Evolutionary conservation across 441 rosid genomes (phyloP).

Genomic region (Macaranga tanarius): DNA sequence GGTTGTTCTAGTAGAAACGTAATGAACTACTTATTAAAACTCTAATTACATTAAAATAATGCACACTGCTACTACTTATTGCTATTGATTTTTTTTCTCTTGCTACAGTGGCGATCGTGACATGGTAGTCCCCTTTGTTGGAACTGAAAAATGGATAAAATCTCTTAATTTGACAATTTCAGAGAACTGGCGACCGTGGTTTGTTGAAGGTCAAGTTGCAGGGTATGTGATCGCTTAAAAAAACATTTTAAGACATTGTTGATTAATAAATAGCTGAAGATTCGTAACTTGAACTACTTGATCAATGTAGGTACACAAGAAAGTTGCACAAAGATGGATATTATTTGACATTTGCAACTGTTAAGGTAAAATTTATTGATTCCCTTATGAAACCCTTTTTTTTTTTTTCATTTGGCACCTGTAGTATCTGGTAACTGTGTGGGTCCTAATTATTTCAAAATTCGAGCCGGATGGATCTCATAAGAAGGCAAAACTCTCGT

Average conservation of each 20-base stretch:
- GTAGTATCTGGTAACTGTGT: too few relatives aligned
- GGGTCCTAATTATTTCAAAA: too few relatives aligned
- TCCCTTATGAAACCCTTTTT: too few relatives aligned
- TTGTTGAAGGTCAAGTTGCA: slow-evolving; percentile 37
- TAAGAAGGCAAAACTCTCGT: too few relatives aligned
- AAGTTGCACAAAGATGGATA: slow-evolving; percentile 19
- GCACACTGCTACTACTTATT: too few relatives aligned
- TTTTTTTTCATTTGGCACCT: too few relatives aligned
- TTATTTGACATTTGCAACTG: slow-evolving; percentile 32
- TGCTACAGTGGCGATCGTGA: slow-evolving; percentile 38
- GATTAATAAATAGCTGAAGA: neutral
- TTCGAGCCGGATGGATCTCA: too few relatives aligned
- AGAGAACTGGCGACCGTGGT: slow-evolving; percentile 36
- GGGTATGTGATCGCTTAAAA: slow-evolving; percentile 22
- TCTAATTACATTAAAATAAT: too few relatives aligned
- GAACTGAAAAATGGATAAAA: slow-evolving; percentile 29
- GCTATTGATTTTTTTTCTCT: too few relatives aligned
- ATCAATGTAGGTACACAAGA: slow-evolving; percentile 28
- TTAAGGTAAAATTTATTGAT: slow-evolving; percentile 24
- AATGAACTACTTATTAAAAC: neutral
- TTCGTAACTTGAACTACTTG: neutral
- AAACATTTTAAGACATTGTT: neutral
- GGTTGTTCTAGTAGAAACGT: slow-evolving; percentile 35
- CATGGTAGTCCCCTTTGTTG: slow-evolving; percentile 26
- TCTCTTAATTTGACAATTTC: slow-evolving; percentile 20